Evolutionary conservation across 2,329 filamentous ascomycete species (phyloP).

Genomic region (Exophiala aquamarina): DNA sequence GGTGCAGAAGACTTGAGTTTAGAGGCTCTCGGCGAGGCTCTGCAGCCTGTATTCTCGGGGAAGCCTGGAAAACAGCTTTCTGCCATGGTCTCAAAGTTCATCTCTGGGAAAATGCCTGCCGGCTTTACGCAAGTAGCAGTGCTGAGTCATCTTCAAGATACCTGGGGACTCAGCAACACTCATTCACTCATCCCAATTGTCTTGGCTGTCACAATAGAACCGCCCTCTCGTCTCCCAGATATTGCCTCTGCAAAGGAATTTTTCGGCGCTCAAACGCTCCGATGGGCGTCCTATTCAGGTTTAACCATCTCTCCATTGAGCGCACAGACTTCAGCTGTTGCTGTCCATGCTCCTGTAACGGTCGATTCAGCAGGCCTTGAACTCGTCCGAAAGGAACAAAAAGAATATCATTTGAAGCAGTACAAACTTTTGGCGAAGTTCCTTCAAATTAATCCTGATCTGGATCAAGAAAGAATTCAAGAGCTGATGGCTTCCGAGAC

Average conservation of each 20-base stretch:
- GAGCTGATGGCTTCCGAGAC: constrained; percentile 2
- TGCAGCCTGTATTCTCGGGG: constrained; percentile 34
- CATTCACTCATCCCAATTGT: constrained; percentile 25
- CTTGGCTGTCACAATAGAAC: constrained; percentile 29
- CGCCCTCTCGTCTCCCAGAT: constrained; percentile 22
- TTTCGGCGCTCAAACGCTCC: constrained; percentile 26
- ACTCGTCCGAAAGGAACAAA: constrained; percentile 12
- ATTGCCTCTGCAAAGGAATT: constrained; percentile 24
- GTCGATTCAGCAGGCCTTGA: constrained; percentile 1
- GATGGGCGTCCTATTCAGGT: constrained; percentile 23
- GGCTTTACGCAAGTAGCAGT: constrained; percentile 28
- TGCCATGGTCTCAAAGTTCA: constrained; percentile 31
- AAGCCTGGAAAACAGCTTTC: constrained; percentile 34
- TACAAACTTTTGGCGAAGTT: constrained; percentile 13
- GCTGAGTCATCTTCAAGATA: constrained; percentile 26
- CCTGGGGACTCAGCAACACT: constrained; percentile 31
- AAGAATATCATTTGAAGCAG: background rate
- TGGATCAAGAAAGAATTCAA: background rate
- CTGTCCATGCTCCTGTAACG: background rate
- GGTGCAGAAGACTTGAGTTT: constrained; percentile 41
- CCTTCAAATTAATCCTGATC: constrained; percentile 13
- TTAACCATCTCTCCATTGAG: background rate
- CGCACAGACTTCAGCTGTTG: background rate
- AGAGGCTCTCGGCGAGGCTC: constrained; percentile 31
- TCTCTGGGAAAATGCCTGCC: constrained; percentile 34